Evolutionary conservation across 768 basidiomycete genomes (phyloP), one percentile per base, ranked within the genome.

Genomic region (Austroboletus festivus): DNA sequence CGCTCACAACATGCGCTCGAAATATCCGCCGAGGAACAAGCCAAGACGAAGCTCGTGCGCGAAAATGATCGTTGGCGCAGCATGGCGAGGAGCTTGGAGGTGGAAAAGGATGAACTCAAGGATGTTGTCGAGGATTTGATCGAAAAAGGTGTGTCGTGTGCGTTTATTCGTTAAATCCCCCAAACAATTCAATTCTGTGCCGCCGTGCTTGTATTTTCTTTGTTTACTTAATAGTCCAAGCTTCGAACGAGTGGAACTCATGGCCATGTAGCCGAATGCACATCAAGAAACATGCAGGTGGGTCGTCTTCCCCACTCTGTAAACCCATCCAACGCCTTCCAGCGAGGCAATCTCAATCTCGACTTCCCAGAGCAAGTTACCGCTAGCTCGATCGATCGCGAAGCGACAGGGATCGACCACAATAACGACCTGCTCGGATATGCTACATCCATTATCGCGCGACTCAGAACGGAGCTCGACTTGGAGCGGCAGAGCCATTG

Each of bases 51-150:
- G 18, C 62, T 81, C 6, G 60, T 64, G n/a, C 60, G 58, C 7
- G 71, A 75, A 37, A 54, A 78, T n/a, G 57, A 69, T 31, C 56
- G 67, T 9, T 72, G 71, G 53, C 55, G 57, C 8, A 60, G 56
- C 3, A 42, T 64, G 6, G 65, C 73, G 4, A 65, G 60, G 28
- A 52, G 52, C 2, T 60, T 69, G 5, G 76, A 82, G 60, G 56
- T 60, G 2, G 80, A 84, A 53, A 68, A 64, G 47, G 78, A 83
- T 57, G 77, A 81, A 46, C 56, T 83, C 57, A 70, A 75, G 53
- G 78, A 80, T 37, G 77, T 74, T 6, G 78, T 85, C 1, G 54
- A 71, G 42, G 62, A 73, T 43, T 59, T 85, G 34, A 72, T 81
- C n/a, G 72, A 81, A 61, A 82, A 80, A 79, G 78, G 83, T 83